These are phyloP conservation scores for Adenanthera pavonina DNA, from an alignment of 306 rosid genomes.

Conservation along the genomic window DNA sequence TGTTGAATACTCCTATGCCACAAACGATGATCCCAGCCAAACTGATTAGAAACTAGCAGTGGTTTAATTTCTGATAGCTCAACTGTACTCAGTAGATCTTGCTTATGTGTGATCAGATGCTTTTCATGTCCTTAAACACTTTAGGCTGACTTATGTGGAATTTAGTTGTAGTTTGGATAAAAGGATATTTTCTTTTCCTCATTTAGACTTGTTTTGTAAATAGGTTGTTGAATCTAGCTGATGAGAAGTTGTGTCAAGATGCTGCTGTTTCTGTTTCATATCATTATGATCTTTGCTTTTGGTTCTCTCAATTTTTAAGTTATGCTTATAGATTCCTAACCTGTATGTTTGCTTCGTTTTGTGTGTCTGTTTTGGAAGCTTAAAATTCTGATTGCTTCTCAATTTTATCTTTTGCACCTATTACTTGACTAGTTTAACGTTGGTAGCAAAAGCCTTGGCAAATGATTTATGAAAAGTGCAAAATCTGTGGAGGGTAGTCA, in stretches of 20 bases:
- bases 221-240: slow-evolving; percentile 56
- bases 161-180: slow-evolving; percentile 40
- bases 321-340: slow-evolving; percentile 1
- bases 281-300: background rate
- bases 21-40: slow-evolving; percentile 37
- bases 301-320: background rate
- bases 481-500: too few relatives aligned
- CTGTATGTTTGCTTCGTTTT: background rate
- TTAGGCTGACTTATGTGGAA: slow-evolving; percentile 49
- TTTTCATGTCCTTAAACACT: slow-evolving; percentile 49
- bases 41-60: slow-evolving; percentile 59
- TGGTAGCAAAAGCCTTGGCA: background rate
- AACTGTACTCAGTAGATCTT: slow-evolving; percentile 47
- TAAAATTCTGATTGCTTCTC: slow-evolving; percentile 13
- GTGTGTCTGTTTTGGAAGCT: background rate
- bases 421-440: background rate
- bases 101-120: slow-evolving; percentile 49
- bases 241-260: slow-evolving; percentile 39
- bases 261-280: slow-evolving; percentile 28
- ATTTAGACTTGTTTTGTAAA: slow-evolving; percentile 57
- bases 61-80: slow-evolving; percentile 26
- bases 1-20: slow-evolving; percentile 42
- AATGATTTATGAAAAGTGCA: background rate
- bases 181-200: slow-evolving; percentile 14
- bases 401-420: slow-evolving; percentile 1